Evolutionary conservation across 2,329 filamentous ascomycete species (phyloP), one percentile per base, ranked within the genome.

Genomic region (Neocatenulostroma microsporum): DNA sequence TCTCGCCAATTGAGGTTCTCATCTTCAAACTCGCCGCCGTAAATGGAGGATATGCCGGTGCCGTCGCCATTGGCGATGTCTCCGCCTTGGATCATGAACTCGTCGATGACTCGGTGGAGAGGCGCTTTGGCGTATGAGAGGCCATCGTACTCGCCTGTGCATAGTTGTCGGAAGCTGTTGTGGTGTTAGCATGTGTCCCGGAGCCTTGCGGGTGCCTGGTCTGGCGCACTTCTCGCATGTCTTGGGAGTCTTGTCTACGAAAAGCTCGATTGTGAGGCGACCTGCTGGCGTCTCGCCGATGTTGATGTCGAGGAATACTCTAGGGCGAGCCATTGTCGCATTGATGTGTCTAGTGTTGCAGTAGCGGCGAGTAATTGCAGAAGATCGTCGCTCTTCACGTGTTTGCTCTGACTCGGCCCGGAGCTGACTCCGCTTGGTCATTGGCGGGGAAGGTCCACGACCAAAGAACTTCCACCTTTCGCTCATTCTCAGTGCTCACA

Each of bases 31-130:
- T 62, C 56, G 9, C 50, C 51, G 21, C 54, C 58, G 42, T 64
- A 66, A 24, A 65, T 63, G 38, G 60, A 62, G 23, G 42, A 42
- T 9, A 58, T 60, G 29, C 63, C 63, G 1, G 62, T 65, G 10
- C 63, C 63, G 37, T 66, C 56, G 33, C 59, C 57, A 19, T 56
- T 54, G 3, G 54, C 61, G 20, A 64, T 63, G 40, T 66, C 63
- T 13, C 63, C 63, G 29, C 62, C 63, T 49, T 66, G 63, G 3
- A 65, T 49, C 62, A 66, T 66, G 49, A 66, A 66, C 26, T 63
- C 60, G 43, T 64, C 60, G 37, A 66, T 64, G 30, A 66, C 51
- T 9, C 62, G 53, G 43, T 64, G 62, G 45, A 65, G 62, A 13
- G 60, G 58, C 4, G 53, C 50, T 30, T 52, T 45, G 26, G 57